phyloP scores from a whole-genome alignment of 2,329 filamentous ascomycete species.

The Colletotrichum tropicale region DNA sequence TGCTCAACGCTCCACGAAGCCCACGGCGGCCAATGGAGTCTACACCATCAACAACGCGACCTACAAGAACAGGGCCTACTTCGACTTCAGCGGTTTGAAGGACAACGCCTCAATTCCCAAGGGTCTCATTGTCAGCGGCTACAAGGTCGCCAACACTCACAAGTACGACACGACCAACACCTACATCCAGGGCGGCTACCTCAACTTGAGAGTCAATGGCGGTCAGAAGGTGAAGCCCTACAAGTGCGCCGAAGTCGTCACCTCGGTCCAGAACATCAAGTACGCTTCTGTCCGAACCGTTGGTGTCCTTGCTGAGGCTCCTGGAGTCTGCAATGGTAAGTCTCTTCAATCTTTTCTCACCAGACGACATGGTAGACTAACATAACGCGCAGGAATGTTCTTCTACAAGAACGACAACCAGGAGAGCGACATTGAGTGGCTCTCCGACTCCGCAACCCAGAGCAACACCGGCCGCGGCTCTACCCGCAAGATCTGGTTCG shows the following conservation, averaged over 20 bases:
- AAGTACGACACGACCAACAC: slow-evolving; percentile 18
- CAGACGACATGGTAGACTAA: not conserved
- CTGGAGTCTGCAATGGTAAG: slow-evolving; percentile 35
- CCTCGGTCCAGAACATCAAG: slow-evolving; percentile 27
- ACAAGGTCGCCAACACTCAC: slow-evolving; percentile 18
- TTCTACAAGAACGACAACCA: slow-evolving; percentile 31
- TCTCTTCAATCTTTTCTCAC: rapidly evolving
- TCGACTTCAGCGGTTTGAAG: not conserved
- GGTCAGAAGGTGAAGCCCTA: slow-evolving; percentile 28
- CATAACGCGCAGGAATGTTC: slow-evolving; percentile 29
- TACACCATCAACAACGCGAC: not conserved
- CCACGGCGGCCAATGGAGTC: not conserved
- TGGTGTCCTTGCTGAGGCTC: slow-evolving; percentile 29
- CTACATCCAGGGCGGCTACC: slow-evolving; percentile 28
- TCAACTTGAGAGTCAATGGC: slow-evolving; percentile 30
- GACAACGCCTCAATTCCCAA: slow-evolving; percentile 18
- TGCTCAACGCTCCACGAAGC: not conserved
- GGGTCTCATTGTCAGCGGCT: slow-evolving; percentile 26
- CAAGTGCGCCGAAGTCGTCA: slow-evolving; percentile 26
- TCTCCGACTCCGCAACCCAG: slow-evolving; percentile 28
- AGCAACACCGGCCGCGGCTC: slow-evolving; percentile 25
- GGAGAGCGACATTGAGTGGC: slow-evolving; percentile 36
- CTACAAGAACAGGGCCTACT: not conserved
- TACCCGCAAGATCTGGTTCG: slow-evolving; percentile 29
- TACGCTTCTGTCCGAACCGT: slow-evolving; percentile 32